Base-by-base conservation (phyloP, 805 yeast species). In the Pichia manshurica region DNA sequence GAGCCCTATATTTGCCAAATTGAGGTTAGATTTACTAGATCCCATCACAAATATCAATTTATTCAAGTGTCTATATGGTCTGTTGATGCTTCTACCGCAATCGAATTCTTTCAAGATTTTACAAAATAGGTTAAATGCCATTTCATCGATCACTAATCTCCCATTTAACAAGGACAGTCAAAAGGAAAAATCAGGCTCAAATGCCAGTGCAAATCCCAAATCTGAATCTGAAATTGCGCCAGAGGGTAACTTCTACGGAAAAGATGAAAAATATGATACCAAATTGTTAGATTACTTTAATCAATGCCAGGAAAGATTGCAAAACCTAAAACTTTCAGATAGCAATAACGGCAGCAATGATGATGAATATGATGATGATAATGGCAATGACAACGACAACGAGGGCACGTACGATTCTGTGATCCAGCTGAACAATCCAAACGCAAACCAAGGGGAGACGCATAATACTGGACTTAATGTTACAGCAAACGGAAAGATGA, bases 1-100 rank as follows among this genome's bases (percentile, higher is more conserved):
- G 64, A 84, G 95, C 2, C 98, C 97, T 1, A 90, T 89, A 2
- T 90, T 93, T 64, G 83, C 95, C 17, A 81, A 85, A 56, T 72
- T 90, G 53, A 76, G 99, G 49, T 69, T 93, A 46, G 96, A 91
- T 64, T 69, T 93, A n/a, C 69, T 93, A 41, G 95, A 87, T 59
- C 96, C 96, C 1, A 87, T 82, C 42, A 78, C 76, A 53, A 76
- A 85, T 60, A 95, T 95, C 1, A 85, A 76, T 58, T 68, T 93
- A 31, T 87, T 84, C 72, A 87, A 88, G 61, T 86, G 96, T 45
- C 73, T 93, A 28, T 93, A 88, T 62, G 99, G 98, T 1, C 75
- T 93, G 28, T 70, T 93, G 50, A 93, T 93, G 99, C 73, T 93
- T 5, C 66, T 93, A 43, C 99, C 99, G 0, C 99, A 93, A 62